Base-by-base conservation (phyloP, 306 rosid genomes). In the Cajanus cajan region DNA sequence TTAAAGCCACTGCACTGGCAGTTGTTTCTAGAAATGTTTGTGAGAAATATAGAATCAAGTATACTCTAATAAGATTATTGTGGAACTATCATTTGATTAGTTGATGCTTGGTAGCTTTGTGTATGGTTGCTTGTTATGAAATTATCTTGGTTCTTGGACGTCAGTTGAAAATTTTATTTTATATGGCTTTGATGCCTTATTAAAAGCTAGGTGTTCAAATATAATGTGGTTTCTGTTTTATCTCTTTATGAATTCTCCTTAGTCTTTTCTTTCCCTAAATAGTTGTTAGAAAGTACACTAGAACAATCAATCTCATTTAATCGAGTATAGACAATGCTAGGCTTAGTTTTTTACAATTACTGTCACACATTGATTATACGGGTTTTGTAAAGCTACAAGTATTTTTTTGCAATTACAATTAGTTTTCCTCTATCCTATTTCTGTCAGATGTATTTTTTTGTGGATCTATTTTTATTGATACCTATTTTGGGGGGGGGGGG, bases 251-350 rank as follows among this genome's bases (percentile, higher is more conserved):
- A 61, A 51, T 74, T 76, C 33, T 80, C 31, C 24, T 19, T 68
- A 55, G 72, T 61, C 45, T 74, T 24, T 39, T 43, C 34, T 74
- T 68, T 39, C 28, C 39, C 75, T 34, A 69, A 22, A 24, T 81
- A 43, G 44, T 44, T 66, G 65, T 57, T 67, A 43, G 54, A 58
- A 43, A 15, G 9, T 58, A 28, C 69, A 8, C n/a, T 25, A 25
- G 39, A 79, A n/a, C 28, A 33, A 55, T 61, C 24, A 70, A 43
- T 51, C 68, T 55, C 55, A 25, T 70, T 69, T 75, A 76, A 76
- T 18, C 33, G 21, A 12, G 45, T 51, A 61, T 28, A 21, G 68
- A 25, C 55, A n/a, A 25, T 55, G 55, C 9, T n/a, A 41, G 11
- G 57, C 66, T 11, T 58, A 7, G 21, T 11, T 66, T 15, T 43